Evolutionary conservation across 2,329 filamentous ascomycete genomes (phyloP).

Genomic region (Alternaria angustiovoidea): DNA sequence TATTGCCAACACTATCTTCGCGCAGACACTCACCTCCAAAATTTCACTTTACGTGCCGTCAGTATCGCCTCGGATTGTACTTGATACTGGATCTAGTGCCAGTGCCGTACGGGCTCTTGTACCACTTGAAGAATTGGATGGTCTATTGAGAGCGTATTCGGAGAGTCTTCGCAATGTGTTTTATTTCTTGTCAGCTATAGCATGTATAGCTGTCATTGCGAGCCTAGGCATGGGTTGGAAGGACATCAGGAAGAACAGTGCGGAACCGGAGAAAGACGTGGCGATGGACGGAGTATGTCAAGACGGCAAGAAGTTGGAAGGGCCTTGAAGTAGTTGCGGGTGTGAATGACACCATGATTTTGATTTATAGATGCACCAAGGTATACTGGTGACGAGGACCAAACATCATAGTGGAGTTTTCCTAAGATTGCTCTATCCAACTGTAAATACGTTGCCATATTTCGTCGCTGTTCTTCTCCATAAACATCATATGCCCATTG

Average conservation of each 20-base stretch:
- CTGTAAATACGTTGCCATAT: conserved; percentile 3
- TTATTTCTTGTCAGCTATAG: conserved; percentile 29
- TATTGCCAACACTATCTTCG: conserved; percentile 39
- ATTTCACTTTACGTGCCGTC: conserved; percentile 34
- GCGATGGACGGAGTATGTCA: not conserved
- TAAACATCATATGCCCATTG: conserved; percentile 11
- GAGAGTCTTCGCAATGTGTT: conserved; percentile 37
- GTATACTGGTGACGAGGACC: not conserved
- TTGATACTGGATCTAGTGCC: conserved; percentile 37
- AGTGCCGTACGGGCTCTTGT: conserved; percentile 33
- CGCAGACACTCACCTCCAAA: conserved; percentile 28
- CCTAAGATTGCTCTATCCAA: conserved; percentile 2
- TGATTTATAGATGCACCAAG: not conserved
- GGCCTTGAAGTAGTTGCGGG: not conserved
- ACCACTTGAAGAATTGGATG: conserved; percentile 20
- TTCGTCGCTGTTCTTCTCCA: conserved; percentile 9
- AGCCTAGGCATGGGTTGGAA: conserved; percentile 37
- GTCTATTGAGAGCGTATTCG: conserved; percentile 34
- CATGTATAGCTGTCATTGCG: conserved; percentile 16
- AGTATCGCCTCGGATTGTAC: conserved; percentile 27
- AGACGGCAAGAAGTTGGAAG: not conserved
- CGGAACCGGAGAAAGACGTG: not conserved
- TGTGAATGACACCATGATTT: not conserved
- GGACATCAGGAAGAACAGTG: conserved; percentile 30
- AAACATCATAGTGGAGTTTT: not conserved